Conservation (phyloP, 148 eudicot genomes). For the Nepenthes mirabilis region DNA sequence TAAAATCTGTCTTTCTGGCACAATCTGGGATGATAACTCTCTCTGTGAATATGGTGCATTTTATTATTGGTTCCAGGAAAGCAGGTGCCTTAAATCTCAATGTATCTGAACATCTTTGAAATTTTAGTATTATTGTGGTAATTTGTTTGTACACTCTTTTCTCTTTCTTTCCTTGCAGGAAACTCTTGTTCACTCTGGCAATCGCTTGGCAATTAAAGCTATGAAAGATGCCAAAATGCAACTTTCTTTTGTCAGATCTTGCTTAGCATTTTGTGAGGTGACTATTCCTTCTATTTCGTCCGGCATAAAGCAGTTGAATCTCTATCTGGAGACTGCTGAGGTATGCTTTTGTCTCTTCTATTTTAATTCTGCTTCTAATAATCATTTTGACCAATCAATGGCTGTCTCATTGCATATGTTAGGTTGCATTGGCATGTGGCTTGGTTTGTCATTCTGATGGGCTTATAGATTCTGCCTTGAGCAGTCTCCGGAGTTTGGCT, state of each 20-base stretch:
- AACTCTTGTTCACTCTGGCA: constrained; percentile 56
- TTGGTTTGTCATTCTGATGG: constrained; percentile 66
- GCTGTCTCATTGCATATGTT: constrained; percentile 5
- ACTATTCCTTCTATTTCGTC: constrained; percentile 60
- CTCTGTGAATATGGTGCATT: no score
- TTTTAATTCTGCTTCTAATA: neutral
- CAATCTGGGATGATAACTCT: no score
- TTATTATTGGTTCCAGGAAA: neutral
- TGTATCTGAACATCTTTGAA: neutral
- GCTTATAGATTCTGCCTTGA: constrained; percentile 47
- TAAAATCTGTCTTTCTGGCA: no score
- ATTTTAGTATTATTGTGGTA: neutral
- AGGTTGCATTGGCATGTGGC: constrained; percentile 55
- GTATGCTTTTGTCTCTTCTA: constrained; percentile 13
- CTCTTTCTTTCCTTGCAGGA: constrained; percentile 31
- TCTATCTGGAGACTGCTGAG: constrained; percentile 77
- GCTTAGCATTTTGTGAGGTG: constrained; percentile 63
- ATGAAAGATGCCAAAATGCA: constrained; percentile 24
- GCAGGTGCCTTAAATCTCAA: neutral
- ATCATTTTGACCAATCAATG: neutral
- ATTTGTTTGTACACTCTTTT: neutral
- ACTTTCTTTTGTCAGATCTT: constrained; percentile 44
- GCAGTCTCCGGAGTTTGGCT: constrained; percentile 30
- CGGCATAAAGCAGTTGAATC: constrained; percentile 35
- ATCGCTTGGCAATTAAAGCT: constrained; percentile 36